Conservation (phyloP, 306 rosid species). For the Cicer judaicum region DNA sequence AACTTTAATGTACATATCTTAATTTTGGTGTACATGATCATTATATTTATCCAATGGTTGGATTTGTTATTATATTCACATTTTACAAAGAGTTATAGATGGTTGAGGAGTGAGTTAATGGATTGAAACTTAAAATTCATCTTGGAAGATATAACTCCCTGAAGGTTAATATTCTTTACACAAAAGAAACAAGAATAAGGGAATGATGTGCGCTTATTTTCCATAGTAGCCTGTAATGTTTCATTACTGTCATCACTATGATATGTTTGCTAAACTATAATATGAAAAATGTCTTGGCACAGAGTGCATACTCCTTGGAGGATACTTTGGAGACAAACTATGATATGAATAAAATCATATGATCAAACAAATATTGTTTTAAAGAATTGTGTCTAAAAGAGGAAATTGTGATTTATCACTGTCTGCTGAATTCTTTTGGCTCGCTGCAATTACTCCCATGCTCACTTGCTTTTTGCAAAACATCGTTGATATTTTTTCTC, state of each 20-base stretch:
- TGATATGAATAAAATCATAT: not conserved
- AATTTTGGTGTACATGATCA: not conserved
- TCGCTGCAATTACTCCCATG: not conserved
- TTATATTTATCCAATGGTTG: not conserved
- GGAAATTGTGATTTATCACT: not conserved
- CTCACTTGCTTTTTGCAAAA: not conserved
- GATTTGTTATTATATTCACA: not conserved
- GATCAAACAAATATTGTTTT: not conserved
- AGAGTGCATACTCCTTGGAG: not conserved
- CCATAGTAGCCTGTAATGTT: not conserved
- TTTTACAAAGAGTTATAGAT: not conserved
- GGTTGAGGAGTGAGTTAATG: too few relatives aligned
- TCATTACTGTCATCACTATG: not conserved
- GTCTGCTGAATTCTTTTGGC: not conserved
- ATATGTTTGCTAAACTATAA: not conserved
- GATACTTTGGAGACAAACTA: not conserved
- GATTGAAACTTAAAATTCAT: not conserved
- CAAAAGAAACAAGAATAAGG: not conserved
- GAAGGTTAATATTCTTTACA: not conserved
- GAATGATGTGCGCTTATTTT: not conserved
- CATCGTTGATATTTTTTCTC: not conserved
- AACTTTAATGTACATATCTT: not conserved
- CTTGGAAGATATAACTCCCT: not conserved
- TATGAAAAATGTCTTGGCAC: not conserved
- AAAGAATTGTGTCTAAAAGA: not conserved